Evolutionary conservation across 148 eudicot species (phyloP), one percentile per base, ranked within the genome.

Genomic region (Fagopyrum homotropicum): DNA sequence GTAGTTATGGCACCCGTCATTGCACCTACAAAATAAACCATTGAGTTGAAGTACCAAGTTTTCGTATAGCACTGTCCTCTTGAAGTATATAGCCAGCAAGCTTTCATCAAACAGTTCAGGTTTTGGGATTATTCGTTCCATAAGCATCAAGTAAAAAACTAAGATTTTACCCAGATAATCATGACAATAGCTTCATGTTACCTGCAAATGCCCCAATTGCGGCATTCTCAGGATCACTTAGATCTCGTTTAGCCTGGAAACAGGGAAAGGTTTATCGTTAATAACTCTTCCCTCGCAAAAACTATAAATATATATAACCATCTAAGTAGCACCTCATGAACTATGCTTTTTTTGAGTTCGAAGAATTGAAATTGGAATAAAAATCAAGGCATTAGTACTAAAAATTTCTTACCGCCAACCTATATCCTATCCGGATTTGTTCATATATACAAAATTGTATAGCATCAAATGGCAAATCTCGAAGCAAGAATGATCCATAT

Each of bases 381-480:
- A 63, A 63, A 43, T 51, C 12, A 59, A 22, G 59, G 4, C 12
- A 75, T 19, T 12, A 64, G 50, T 14, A 45, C 22, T 4, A 7
- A 68, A 75, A 55, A 61, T 57, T 6, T 60, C 85, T 81, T 83
- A 94, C 98, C 70, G 97, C 98, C 72, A 86, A 79, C 82, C 89
- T 94, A 79, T 94, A 94, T 29, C 96, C 96, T 76, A 91, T 77
- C 71, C 97, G 93, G 73, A 94, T 85, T 79, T 94, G 98, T 80
- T 94, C 98, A 77, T 94, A 94, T 56, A 94, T 79, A 85, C 98
- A 94, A 84, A 94, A 94, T 71, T 94, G 98, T 79, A 94, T 86
- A 22, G 98, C 98, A 77, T 94, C 98, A 79, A 94, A 94, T 76
- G 98, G 98, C 76, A 94, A 84, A 82, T 94, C 98, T 76, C 98